Evolutionary conservation across 2,329 filamentous ascomycete genomes (phyloP).

Genomic region (Ophiostoma quercus): DNA sequence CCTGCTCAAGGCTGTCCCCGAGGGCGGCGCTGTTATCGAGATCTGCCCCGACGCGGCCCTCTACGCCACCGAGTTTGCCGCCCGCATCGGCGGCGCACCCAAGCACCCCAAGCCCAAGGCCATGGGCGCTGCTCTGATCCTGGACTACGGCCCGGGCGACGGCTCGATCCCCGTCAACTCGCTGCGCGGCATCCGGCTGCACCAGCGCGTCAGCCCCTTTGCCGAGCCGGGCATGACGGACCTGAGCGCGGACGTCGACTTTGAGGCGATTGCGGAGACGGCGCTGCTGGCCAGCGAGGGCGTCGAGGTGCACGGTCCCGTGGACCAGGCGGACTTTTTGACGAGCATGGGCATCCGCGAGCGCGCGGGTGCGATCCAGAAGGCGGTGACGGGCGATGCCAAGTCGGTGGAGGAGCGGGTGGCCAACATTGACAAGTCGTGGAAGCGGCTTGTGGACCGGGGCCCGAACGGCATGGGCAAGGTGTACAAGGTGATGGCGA

Average conservation of each 20-base stretch:
- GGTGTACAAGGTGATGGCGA: conserved; percentile 87
- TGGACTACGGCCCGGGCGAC: conserved; percentile 82
- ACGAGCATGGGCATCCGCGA: conserved; percentile 76
- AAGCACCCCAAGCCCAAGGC: conserved; percentile 54
- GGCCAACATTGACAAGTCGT: conserved; percentile 64
- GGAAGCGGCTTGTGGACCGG: conserved; percentile 77
- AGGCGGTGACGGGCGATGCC: conserved; percentile 51
- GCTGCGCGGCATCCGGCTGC: conserved; percentile 77
- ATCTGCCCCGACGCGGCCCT: conserved; percentile 81
- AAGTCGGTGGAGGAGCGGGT: conserved; percentile 41
- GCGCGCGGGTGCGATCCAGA: conserved; percentile 48
- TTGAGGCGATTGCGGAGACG: conserved; percentile 76
- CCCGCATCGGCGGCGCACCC: conserved; percentile 68
- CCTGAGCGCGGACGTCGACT: conserved; percentile 89
- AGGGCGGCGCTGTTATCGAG: conserved; percentile 72
- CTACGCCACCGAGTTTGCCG: conserved; percentile 75
- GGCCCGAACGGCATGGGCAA: conserved; percentile 85
- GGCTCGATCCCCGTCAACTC: conserved; percentile 77
- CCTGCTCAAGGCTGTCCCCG: conserved; percentile 58
- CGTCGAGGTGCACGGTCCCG: conserved; percentile 87
- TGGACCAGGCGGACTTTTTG: conserved; percentile 78
- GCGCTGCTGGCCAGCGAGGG: conserved; percentile 69
- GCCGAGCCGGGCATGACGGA: conserved; percentile 76
- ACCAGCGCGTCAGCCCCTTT: conserved; percentile 74
- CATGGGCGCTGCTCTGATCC: conserved; percentile 83